These are phyloP conservation scores for Suhomyces bokatorum DNA, from an alignment of 1,139 yeast species.

Conservation along the genomic window DNA sequence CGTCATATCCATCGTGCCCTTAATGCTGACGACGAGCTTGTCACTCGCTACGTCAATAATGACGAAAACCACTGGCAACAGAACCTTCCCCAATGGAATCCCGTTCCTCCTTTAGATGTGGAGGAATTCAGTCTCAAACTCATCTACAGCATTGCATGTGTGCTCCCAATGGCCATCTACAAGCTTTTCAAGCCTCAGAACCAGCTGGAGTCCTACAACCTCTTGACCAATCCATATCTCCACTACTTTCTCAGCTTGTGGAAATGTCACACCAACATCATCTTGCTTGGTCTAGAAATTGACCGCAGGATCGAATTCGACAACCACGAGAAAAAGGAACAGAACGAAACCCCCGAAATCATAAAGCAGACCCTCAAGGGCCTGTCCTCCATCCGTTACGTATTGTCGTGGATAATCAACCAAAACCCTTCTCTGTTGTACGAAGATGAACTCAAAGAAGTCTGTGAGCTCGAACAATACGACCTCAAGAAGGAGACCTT, in stretches of 20 bases:
- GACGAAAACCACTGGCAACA: constrained; percentile 45
- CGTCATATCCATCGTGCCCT: constrained; percentile 40
- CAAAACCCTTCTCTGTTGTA: constrained; percentile 35
- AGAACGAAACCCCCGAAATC: constrained; percentile 47
- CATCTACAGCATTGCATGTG: constrained; percentile 53
- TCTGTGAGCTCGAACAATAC: constrained; percentile 32
- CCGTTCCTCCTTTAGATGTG: constrained; percentile 35
- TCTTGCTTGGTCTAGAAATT: constrained; percentile 59
- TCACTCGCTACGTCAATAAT: constrained; percentile 44
- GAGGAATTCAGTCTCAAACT: constrained; percentile 39
- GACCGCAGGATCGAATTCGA: constrained; percentile 60
- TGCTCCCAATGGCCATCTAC: constrained; percentile 51
- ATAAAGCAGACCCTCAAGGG: constrained; percentile 61
- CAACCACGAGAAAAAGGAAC: constrained; percentile 30
- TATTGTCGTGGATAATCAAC: constrained; percentile 61
- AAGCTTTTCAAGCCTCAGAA: constrained; percentile 44
- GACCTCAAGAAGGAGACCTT: constrained; percentile 59
- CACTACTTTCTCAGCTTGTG: constrained; percentile 57
- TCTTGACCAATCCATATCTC: constrained; percentile 60
- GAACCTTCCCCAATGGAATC: constrained; percentile 53
- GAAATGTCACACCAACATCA: constrained; percentile 62
- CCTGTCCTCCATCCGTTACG: constrained; percentile 59
- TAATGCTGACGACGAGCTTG: constrained; percentile 50
- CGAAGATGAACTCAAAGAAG: constrained; percentile 17
- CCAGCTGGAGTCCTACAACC: constrained; percentile 28